Evolutionary conservation across 768 basidiomycete species (phyloP), one percentile per base, ranked within the genome.

Genomic region (Kwoniella bestiolae): DNA sequence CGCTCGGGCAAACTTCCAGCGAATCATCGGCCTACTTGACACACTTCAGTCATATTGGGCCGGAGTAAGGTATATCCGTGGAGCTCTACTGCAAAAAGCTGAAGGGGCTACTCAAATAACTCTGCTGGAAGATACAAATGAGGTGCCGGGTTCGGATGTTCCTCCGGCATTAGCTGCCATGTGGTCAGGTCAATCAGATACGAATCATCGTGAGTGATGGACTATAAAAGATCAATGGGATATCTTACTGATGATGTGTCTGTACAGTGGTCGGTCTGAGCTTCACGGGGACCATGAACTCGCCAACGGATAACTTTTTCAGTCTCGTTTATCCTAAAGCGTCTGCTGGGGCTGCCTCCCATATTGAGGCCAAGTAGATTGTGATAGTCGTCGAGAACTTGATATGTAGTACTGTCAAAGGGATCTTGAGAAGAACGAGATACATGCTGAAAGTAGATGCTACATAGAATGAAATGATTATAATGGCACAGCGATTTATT

Each of bases 271-370:
- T 66, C 31, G 68, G 68, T 4, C 53, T 70, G 47, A 64, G 68
- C 44, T 60, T 70, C 50, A 66, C 68, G 29, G 68, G 68, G n/a
- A 60, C 63, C 5, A 65, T 70, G 58, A 57, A 70, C 60, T 61
- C 60, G 23, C 60, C 60, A 3, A 61, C 60, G 12, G 60, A 61
- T 28, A 61, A 51, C 49, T 38, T 46, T 25, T 61, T 61, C 49
- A 61, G 60, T 26, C 18, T 61, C 29, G 11, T 61, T 8, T 50
- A 31, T 41, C 32, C 60, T 26, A 25, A 38, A 11, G 16, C 35
- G 9, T 38, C 35, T 9, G 35, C 35, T 8, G 35, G 11, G 35
- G 35, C 35, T 8, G 35, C 35, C 9, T 38, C 11, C 35, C 35
- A 38, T n/a, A n/a, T n/a, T n/a, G n/a, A n/a, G n/a, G n/a, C n/a